Conservation (phyloP, 495 filamentous ascomycete species). For the Geoglossum glabrum region DNA sequence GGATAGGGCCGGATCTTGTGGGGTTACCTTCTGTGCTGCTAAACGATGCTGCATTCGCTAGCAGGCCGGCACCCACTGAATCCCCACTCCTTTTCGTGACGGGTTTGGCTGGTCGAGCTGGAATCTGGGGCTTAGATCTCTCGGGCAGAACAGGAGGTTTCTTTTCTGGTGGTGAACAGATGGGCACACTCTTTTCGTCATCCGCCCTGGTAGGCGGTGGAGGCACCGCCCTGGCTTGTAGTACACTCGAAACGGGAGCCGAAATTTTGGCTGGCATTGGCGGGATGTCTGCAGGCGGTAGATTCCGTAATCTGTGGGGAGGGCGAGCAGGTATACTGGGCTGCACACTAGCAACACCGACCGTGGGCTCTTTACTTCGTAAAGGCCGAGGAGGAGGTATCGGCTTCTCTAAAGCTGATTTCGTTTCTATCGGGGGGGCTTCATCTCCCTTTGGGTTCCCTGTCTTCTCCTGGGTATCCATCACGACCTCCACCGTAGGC, state of each 20-base stretch:
- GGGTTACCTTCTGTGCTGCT: conserved; percentile 17
- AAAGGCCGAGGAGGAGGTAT: conserved; percentile 21
- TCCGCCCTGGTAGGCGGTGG: conserved; percentile 21
- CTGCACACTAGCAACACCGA: conserved; percentile 13
- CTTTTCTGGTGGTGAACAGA: not conserved
- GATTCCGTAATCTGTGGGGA: conserved; percentile 18
- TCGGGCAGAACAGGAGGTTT: conserved; percentile 28
- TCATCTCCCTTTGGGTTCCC: not conserved
- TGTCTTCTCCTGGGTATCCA: conserved; percentile 7
- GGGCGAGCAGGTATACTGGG: conserved; percentile 13
- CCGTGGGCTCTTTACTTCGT: conserved; percentile 13
- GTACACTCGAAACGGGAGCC: not conserved
- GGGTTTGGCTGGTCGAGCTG: conserved; percentile 44
- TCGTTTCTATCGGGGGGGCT: conserved; percentile 10
- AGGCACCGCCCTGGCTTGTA: not conserved
- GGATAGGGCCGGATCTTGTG: conserved; percentile 17
- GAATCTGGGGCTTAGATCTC: conserved; percentile 65
- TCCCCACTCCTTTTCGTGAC: conserved; percentile 15
- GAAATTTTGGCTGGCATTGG: conserved; percentile 8
- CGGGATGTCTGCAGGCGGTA: conserved; percentile 18
- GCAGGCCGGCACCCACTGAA: conserved; percentile 18
- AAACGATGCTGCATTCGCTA: conserved; percentile 18
- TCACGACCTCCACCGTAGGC: conserved; percentile 10
- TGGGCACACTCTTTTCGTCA: conserved; percentile 10
- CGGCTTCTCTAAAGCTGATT: conserved; percentile 16